Evolutionary conservation across 2,329 filamentous ascomycete genomes (phyloP), one percentile per base, ranked within the genome.

Genomic region (Sordariomycetes sp.): DNA sequence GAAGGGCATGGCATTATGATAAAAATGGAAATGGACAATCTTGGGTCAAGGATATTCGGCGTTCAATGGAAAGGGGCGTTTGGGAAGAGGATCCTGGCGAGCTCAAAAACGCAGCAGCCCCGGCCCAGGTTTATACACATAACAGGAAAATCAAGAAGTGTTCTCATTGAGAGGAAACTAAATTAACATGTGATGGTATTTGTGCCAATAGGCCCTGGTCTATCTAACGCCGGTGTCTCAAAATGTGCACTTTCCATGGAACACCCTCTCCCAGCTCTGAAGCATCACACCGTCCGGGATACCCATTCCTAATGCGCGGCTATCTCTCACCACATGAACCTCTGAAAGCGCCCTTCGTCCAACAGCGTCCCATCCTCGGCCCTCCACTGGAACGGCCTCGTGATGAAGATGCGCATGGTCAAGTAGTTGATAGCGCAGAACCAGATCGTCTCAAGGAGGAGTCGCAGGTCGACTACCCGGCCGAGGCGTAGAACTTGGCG

Each of bases 271-370:
- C 28, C 4, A 32, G 8, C 28, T 32, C 28, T 32, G 28, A 32
- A 32, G 28, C 28, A 32, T 4, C 28, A 32, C 8, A 32, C 8
- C 28, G n/a, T 32, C 28, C 28, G 28, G 8, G 28, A 32, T 32
- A 8, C 28, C 28, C 28, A 32, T 32, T 32, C 28, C 28, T 4
- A 32, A 32, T 32, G 28, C 8, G 8, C 28, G 8, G 22, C 8
- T 32, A 5, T 43, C 57, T 7, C 24, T 59, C 71, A 91, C 88
- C 88, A 95, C 83, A 95, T 89, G 68, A 95, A 95, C 57, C 89
- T 79, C 74, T 94, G 89, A 60, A 83, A 69, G 20, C 74, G 74
- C 3, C 83, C 84, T 0, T 67, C 74, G 53, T 85, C 81, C 35
- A 82, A 73, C 2, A 81, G 53, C 6, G 66, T 71, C 10, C 81